Conservation (phyloP, 257 asterid species). For the Nicotiana sylvestris region DNA sequence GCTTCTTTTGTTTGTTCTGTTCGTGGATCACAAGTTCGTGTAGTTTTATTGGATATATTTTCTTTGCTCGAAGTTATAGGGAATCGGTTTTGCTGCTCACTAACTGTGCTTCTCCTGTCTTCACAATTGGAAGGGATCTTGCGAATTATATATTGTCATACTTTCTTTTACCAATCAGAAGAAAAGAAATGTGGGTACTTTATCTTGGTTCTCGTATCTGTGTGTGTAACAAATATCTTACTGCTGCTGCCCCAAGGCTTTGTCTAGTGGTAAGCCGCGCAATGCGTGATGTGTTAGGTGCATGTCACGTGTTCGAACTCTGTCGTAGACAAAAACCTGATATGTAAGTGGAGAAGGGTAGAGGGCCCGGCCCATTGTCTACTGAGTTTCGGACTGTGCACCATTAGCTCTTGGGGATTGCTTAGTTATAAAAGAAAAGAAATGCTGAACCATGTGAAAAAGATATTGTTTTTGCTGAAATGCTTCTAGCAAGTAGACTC, state of each 20-base stretch:
- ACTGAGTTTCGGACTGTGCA: not conserved
- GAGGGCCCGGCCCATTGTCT: not conserved
- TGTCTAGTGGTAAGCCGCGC: not conserved
- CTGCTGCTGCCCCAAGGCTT: not conserved
- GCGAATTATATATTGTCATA: not conserved
- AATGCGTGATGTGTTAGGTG: not conserved
- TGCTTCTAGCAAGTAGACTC: not conserved
- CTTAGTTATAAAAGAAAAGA: not conserved
- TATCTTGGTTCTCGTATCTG: not conserved
- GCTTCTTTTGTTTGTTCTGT: not conserved
- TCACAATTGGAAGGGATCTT: not conserved
- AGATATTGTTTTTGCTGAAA: not conserved
- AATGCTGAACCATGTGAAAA: not conserved
- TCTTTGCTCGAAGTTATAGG: not conserved
- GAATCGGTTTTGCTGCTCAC: not conserved
- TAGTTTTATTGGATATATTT: not conserved
- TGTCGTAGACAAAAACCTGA: not conserved
- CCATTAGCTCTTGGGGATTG: not conserved
- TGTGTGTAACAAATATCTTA: not conserved
- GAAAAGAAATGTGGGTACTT: not conserved
- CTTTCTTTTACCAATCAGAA: not conserved
- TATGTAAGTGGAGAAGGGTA: not conserved
- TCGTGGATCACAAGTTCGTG: conserved; percentile 1
- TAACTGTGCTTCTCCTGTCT: not conserved
- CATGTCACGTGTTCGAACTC: not conserved